Conservation (phyloP, 1,284 basidiomycete genomes). For the Irpex rosettiformis region DNA sequence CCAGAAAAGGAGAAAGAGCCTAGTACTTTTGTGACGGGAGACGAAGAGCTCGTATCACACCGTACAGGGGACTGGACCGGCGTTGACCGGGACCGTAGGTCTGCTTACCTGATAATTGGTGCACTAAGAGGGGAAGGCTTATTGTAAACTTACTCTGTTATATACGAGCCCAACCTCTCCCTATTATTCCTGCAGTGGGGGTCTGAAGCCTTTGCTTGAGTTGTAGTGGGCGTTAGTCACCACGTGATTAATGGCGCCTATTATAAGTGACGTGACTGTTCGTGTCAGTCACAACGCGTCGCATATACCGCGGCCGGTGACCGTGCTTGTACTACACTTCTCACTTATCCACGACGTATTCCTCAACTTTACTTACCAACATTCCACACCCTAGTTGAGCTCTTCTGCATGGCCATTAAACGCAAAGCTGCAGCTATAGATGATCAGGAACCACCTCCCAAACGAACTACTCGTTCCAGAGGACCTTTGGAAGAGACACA, state of each 20-base stretch:
- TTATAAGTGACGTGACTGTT: slow-evolving; percentile 33
- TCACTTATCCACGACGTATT: neutral
- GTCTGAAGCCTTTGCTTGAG: no score
- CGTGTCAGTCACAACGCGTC: slow-evolving; percentile 7
- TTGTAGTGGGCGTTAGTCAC: no score
- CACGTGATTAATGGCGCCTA: no score
- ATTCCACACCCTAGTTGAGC: neutral
- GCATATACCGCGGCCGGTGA: neutral
- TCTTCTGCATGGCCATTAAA: slow-evolving; percentile 16
- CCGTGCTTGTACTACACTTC: neutral
- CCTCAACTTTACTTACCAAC: neutral
- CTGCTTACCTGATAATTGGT: slow-evolving; percentile 73
- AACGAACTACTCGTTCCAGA: slow-evolving; percentile 13
- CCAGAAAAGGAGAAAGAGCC: slow-evolving; percentile 31
- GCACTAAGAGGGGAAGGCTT: slow-evolving; percentile 69
- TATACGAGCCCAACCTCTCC: neutral
- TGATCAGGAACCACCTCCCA: slow-evolving; percentile 10
- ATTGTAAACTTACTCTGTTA: no score
- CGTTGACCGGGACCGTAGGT: slow-evolving; percentile 69
- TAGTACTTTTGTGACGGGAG: slow-evolving; percentile 51
- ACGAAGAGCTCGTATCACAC: slow-evolving; percentile 44
- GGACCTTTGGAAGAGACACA: slow-evolving; percentile 5
- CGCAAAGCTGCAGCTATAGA: slow-evolving; percentile 13
- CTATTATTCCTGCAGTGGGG: no score
- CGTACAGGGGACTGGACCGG: slow-evolving; percentile 68